phyloP scores from a whole-genome alignment of 129 eudicot genomes.

The Saussurea involucrata region DNA sequence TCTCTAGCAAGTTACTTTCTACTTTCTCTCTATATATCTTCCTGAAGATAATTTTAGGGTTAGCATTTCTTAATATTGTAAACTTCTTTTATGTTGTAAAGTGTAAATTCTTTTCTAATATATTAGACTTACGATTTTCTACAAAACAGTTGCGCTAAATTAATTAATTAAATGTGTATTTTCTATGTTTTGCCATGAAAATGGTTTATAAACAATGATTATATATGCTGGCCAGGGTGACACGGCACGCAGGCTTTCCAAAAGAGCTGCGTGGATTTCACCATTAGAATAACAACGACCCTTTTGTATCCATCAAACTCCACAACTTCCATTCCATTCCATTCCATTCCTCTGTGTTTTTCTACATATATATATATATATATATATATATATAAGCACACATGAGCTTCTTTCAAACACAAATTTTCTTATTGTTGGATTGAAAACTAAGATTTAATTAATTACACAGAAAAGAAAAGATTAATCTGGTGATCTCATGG shows the following conservation, averaged over 20 bases:
- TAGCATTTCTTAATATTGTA: too few species aligned
- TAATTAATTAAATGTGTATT: too few species aligned
- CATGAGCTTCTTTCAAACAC: conserved; percentile 1
- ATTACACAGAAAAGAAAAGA: not conserved
- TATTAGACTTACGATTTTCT: too few species aligned
- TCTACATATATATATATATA: not conserved
- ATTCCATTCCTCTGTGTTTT: not conserved
- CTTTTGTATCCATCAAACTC: conserved; percentile 7
- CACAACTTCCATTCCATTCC: not conserved
- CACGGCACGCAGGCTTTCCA: conserved; percentile 1
- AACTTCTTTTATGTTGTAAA: too few species aligned
- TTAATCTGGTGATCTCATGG: conserved; percentile 11
- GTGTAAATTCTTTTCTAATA: too few species aligned
- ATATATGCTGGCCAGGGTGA: too few species aligned
- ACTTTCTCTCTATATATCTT: too few species aligned
- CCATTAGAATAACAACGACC: conserved; percentile 25
- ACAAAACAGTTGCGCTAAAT: too few species aligned
- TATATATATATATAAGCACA: not conserved
- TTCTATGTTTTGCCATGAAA: too few species aligned
- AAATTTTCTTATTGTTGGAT: not conserved
- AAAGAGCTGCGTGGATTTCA: conserved; percentile 31
- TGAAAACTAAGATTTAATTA: not conserved
- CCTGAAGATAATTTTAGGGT: too few species aligned
- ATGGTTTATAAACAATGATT: too few species aligned
- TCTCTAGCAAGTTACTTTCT: too few species aligned